Conservation (phyloP, 805 yeast genomes). For the Lipomyces oligophaga region DNA sequence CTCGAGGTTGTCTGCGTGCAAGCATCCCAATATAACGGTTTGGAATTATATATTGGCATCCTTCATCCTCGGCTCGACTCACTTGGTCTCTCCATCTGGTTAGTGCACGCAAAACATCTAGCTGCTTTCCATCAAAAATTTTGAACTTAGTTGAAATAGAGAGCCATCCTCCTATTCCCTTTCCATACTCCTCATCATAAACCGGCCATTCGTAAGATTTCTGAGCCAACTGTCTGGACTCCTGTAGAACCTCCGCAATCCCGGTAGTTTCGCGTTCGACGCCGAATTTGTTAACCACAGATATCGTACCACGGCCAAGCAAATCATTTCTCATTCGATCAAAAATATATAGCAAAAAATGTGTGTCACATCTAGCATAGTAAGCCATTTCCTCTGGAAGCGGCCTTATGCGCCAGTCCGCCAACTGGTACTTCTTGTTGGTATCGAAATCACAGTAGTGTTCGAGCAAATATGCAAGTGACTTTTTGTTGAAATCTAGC, state of each 20-base stretch:
- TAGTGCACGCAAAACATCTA: slow-evolving; percentile 55
- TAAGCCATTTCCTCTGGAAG: slow-evolving; percentile 66
- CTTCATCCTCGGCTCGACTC: slow-evolving; percentile 80
- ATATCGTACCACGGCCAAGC: too few species aligned
- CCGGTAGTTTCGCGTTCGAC: too few species aligned
- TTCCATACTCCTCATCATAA: slow-evolving; percentile 43
- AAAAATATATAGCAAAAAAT: slow-evolving; percentile 76
- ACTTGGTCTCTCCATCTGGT: slow-evolving; percentile 77
- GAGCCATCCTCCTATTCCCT: slow-evolving; percentile 57
- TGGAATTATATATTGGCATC: slow-evolving; percentile 77
- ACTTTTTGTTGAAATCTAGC: slow-evolving; percentile 74
- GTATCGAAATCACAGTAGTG: slow-evolving; percentile 77
- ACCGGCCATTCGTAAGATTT: slow-evolving; percentile 78
- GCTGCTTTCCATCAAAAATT: slow-evolving; percentile 47
- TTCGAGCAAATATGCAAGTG: slow-evolving; percentile 81
- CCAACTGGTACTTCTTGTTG: slow-evolving; percentile 89
- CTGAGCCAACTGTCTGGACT: slow-evolving; percentile 73
- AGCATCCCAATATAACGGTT: slow-evolving; percentile 68
- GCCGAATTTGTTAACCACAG: too few species aligned
- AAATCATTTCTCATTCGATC: slow-evolving; percentile 67
- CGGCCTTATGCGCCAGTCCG: slow-evolving; percentile 95
- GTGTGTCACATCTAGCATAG: slow-evolving; percentile 95
- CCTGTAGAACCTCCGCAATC: slow-evolving; percentile 71
- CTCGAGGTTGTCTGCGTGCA: slow-evolving; percentile 56
- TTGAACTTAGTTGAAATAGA: slow-evolving; percentile 61